These are phyloP conservation scores for Dendrobium chrysotoxum DNA, from an alignment of 106 monocot genomes.

Conservation along the genomic window DNA sequence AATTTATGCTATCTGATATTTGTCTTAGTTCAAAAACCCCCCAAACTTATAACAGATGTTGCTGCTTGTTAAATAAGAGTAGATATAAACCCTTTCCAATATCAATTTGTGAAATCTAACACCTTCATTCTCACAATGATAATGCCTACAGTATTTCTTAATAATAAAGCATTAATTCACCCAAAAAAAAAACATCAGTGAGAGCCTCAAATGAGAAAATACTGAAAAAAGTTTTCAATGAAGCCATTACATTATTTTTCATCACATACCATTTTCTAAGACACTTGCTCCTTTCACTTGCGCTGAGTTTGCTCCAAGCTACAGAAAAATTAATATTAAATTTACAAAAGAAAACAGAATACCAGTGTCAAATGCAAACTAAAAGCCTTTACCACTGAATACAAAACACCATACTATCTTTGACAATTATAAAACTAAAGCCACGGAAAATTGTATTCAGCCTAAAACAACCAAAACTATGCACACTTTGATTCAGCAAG, in stretches of 20 bases:
- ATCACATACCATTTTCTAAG: constrained; percentile 74
- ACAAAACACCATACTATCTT: not conserved
- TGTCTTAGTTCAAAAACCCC: not conserved
- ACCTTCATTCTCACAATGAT: not conserved
- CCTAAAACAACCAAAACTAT: not conserved
- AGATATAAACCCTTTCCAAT: not conserved
- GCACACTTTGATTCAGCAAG: not conserved
- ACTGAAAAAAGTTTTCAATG: not conserved
- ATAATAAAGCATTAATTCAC: constrained; percentile 1
- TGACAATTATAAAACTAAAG: not conserved
- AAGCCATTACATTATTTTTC: not conserved
- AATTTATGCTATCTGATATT: not conserved
- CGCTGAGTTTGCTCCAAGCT: constrained; percentile 94
- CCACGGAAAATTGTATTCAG: not conserved
- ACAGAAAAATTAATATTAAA: constrained; percentile 11
- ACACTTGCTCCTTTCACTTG: constrained; percentile 78
- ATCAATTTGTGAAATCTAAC: not conserved
- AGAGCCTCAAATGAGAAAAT: not conserved
- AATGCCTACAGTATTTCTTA: not conserved
- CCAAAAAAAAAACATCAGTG: not conserved
- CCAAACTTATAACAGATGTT: not conserved
- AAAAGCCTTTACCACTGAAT: not conserved
- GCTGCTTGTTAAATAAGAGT: not conserved
- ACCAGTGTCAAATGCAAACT: not conserved
- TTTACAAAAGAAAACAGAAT: not conserved